Percentiles rank a stretch among this genome's conserved stretches.
Conservation (phyloP, 148 eudicot genomes). For the Rhododendron ferrugineum region DNA sequence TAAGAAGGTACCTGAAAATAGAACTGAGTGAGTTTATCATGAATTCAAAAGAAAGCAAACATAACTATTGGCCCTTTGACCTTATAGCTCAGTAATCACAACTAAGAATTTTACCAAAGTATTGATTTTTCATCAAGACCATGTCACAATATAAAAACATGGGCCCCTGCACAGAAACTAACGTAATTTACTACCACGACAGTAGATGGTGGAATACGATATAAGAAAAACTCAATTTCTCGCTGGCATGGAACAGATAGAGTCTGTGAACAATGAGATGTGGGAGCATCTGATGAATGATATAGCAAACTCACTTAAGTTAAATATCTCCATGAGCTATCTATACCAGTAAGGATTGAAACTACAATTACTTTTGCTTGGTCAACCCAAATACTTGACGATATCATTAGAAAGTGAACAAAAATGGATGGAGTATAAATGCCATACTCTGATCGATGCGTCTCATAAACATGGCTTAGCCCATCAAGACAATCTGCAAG, state of each 20-base stretch:
- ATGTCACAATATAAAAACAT: not conserved
- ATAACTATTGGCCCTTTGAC: not conserved
- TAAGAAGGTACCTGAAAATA: slow-evolving; percentile 57
- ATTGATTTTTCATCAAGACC: not conserved
- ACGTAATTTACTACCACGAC: not conserved
- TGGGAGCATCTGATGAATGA: not conserved
- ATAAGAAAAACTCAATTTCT: not conserved
- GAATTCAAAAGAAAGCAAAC: not conserved
- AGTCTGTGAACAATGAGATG: not conserved
- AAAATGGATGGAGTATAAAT: not conserved
- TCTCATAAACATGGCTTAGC: slow-evolving; percentile 57
- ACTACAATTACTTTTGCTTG: not conserved
- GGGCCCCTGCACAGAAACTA: not conserved
- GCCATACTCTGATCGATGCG: slow-evolving; percentile 76
- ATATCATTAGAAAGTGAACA: not conserved
- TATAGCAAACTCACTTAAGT: not conserved
- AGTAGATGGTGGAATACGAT: not conserved
- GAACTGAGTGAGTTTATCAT: slow-evolving; percentile 1
- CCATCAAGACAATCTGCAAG: slow-evolving; percentile 80
- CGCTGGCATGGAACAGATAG: not conserved
- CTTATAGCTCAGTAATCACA: not conserved
- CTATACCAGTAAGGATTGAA: not conserved
- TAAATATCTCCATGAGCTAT: not conserved
- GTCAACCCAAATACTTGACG: not conserved
- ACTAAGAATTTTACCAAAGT: not conserved